Evolutionary conservation across 2,329 filamentous ascomycete genomes (phyloP), one percentile per base, ranked within the genome.

Genomic region (Phaeosphaeria sp.): DNA sequence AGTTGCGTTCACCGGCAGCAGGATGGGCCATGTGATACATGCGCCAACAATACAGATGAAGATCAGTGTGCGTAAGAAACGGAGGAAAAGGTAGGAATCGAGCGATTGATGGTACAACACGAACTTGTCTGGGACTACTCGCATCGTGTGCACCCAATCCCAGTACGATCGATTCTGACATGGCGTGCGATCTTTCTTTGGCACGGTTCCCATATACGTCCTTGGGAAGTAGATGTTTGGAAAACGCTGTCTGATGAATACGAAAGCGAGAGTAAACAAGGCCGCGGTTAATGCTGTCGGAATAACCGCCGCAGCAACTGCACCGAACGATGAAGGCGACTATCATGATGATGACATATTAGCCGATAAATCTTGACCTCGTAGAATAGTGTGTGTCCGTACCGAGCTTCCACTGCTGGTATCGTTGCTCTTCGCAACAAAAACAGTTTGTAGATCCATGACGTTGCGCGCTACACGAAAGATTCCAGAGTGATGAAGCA

Each of bases 61-160:
- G 54, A 89, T 86, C 25, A 89, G 81, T 53, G 95, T 89, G 72
- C 93, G 92, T 63, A 98, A 80, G 72, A 94, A 97, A 36, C 94
- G 92, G 25, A 98, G 83, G 75, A 96, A 92, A 51, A 98, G 87
- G 77, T 94, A 98, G 30, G 90, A 91, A 75, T 99, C 94, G 62
- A 99, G 86, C 0, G 93, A 96, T 74, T 94, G 92, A 80, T 97
- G 92, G 71, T 95, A 91, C 21, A 98, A 86, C 23, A 93, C 87
- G 71, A 91, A 92, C 42, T 88, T 88, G 74, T 98, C 93, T 3
- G 85, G 82, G 20, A 88, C 76, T 44, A 79, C 79, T 52, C 81
- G 77, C 67, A 86, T 85, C 0, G 82, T 77, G 23, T 75, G 72
- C 39, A 82, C 61, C 81, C 81, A 84, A 54, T 70, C 70, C 58